Base-by-base conservation (phyloP, 805 yeast species). In the Millerozyma miso region DNA sequence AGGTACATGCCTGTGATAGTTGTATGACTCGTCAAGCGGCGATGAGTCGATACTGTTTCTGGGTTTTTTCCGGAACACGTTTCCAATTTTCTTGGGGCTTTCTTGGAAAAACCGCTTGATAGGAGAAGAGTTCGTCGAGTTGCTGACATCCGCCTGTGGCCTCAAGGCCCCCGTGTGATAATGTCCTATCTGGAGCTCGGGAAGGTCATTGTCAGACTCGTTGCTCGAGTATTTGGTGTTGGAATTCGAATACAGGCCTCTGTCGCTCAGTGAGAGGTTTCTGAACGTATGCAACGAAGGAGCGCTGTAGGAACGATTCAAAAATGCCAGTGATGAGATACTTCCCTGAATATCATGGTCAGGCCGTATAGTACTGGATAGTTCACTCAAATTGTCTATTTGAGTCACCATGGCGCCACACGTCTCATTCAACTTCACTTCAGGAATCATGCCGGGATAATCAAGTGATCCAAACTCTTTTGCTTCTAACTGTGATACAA, bases 201-300 rank as follows among this genome's bases (percentile, higher is more conserved):
- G 6, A 23, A 23, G 29, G 10, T 23, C 10, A 7, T 23, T 6
- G 10, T 10, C 10, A 23, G 29, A 23, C 29, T 7, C 10, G 10
- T 23, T 23, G 10, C 6, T 6, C 29, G 29, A 23, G 10, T 10
- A 23, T 23, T 23, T 23, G 10, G 29, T 23, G 29, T 23, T 23
- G 29, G 29, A 23, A 23, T 23, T 7, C n/a, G n/a, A n/a, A n/a
- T n/a, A n/a, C n/a, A n/a, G n/a, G 10, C 10, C 29, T 6, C 10
- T 10, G 10, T 10, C 29, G 29, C 14, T 8, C 31, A 19, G n/a
- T 38, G 55, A 44, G 14, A 46, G 38, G 33, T 63, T 53, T 34
- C 73, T 55, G 47, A 56, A 67, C 3, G 73, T 67, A 44, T 67
- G 69, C 35, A 68, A 55, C 3, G 74, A 67, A 7, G 74, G 74